phyloP scores from a whole-genome alignment of 169 alveolate genomes.

The Neospora caninum region DNA sequence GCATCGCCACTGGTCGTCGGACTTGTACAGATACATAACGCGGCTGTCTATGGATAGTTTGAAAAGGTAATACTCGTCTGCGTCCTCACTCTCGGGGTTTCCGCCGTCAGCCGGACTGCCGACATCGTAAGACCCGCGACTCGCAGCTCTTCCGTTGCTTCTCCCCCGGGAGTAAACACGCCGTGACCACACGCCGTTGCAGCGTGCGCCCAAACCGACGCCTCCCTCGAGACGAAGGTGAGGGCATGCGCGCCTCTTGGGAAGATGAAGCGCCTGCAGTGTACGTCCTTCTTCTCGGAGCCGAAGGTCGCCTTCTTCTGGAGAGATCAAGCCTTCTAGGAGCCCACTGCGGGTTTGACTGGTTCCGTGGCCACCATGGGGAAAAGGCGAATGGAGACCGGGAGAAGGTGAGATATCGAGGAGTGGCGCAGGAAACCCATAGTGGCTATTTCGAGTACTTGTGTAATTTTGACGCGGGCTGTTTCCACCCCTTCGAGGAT shows the following conservation, averaged over 20 bases:
- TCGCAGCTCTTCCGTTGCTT: not conserved
- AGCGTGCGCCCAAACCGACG: constrained; percentile 8
- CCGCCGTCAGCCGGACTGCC: not conserved
- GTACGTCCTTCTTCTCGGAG: not conserved
- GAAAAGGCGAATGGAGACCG: not conserved
- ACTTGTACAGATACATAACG: not conserved
- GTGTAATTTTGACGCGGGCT: not conserved
- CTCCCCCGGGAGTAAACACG: not conserved
- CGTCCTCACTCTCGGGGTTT: not conserved
- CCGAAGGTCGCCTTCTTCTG: constrained; percentile 6
- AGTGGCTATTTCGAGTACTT: constrained; percentile 16
- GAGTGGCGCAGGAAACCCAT: constrained; percentile 21
- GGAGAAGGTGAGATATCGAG: not conserved
- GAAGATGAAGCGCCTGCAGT: not conserved
- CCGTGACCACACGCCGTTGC: constrained; percentile 35
- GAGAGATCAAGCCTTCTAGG: not conserved
- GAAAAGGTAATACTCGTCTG: not conserved
- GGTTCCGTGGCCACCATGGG: not conserved
- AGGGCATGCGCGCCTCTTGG: not conserved
- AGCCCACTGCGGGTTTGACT: not conserved
- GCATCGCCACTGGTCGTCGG: constrained; percentile 41
- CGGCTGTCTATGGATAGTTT: constrained; percentile 31
- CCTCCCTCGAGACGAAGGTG: constrained; percentile 25
- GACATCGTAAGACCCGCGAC: not conserved
- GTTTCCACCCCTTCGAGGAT: not conserved